Evolutionary conservation across 306 rosid species (phyloP).

Genomic region (Coriaria nepalensis): DNA sequence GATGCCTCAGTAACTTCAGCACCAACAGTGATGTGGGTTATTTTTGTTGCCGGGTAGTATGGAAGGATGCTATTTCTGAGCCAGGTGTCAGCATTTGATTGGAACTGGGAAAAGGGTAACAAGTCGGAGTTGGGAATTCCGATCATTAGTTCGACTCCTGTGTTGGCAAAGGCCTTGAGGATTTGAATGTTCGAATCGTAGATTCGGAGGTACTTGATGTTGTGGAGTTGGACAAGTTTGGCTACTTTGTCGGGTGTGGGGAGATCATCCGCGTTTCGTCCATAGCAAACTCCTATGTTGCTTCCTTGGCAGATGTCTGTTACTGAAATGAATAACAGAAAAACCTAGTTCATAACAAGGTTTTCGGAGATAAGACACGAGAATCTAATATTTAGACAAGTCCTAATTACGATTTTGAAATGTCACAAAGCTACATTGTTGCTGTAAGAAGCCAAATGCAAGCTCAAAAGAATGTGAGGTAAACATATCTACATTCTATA

Average conservation of each 20-base stretch:
- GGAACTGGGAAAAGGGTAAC: conserved; percentile 80
- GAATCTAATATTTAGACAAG: not conserved
- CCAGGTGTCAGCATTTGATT: conserved; percentile 86
- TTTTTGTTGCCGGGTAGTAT: conserved; percentile 76
- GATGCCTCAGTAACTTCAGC: conserved; percentile 81
- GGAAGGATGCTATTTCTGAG: conserved; percentile 79
- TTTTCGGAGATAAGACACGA: too few species aligned
- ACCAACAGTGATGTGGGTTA: conserved; percentile 83
- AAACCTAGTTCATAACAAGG: conserved; percentile 5
- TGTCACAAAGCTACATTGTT: too few species aligned
- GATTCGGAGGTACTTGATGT: conserved; percentile 66
- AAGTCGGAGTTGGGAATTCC: conserved; percentile 77
- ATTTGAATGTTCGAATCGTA: conserved; percentile 80
- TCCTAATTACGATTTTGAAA: not conserved
- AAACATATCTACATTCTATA: too few species aligned
- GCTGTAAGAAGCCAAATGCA: too few species aligned
- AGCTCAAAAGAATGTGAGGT: too few species aligned
- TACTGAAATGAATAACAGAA: not conserved
- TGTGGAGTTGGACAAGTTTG: conserved; percentile 72
- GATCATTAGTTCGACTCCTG: conserved; percentile 82
- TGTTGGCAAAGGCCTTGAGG: conserved; percentile 86
- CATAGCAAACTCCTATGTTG: conserved; percentile 79
- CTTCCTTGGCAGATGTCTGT: conserved; percentile 72
- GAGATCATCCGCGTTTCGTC: conserved; percentile 93
- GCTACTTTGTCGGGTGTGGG: conserved; percentile 93